Evolutionary conservation across 352 stramenopile genomes (phyloP), one percentile per base, ranked within the genome.

Genomic region (Phytophthora quininea): DNA sequence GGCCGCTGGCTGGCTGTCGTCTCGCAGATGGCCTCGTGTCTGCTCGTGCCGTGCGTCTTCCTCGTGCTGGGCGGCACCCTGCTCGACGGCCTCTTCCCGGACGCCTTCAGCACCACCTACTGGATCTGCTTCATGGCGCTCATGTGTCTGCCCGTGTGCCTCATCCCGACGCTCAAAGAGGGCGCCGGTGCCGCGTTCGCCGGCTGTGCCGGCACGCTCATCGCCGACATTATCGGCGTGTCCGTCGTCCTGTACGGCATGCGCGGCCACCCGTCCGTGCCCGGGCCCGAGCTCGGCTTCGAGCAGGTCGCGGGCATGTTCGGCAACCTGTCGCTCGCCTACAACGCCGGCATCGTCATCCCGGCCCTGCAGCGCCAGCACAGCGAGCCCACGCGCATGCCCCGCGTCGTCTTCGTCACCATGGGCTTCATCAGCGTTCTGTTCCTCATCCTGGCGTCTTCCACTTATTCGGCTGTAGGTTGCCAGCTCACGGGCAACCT

Each of bases 401-500:
- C 54, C 30, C 62, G 71, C 35, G 67, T 82, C 31, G 67, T 77
- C 24, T 64, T 69, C 54, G 63, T 69, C 35, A 79, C 71, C 24
- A 62, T 82, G 47, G 62, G 32, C 32, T 74, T 82, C 58, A 64
- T 82, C 48, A 78, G 68, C 40, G 24, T 31, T 7, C 51, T 80
- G 19, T 79, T 80, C 67, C 59, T 77, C 15, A 62, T 74, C 49
- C 52, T 82, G 42, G 62, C 73, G 55, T 73, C 54, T 54, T 69
- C 60, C 42, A 73, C 67, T 35, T 83, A 81, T 60, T 83, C 73
- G 48, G 63, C 71, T 12, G 67, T 86, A 15, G 77, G 77, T 40
- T 86, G 78, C 67, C 78, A 86, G 67, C 84, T 86, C 55, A 72
- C 77, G 14, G 69, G 73, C 52, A 84, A 82, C 70, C 69, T 86